Evolutionary conservation across 208 protist species (phyloP), one percentile per base, ranked within the genome.

Genomic region (Trypanosoma avium): DNA sequence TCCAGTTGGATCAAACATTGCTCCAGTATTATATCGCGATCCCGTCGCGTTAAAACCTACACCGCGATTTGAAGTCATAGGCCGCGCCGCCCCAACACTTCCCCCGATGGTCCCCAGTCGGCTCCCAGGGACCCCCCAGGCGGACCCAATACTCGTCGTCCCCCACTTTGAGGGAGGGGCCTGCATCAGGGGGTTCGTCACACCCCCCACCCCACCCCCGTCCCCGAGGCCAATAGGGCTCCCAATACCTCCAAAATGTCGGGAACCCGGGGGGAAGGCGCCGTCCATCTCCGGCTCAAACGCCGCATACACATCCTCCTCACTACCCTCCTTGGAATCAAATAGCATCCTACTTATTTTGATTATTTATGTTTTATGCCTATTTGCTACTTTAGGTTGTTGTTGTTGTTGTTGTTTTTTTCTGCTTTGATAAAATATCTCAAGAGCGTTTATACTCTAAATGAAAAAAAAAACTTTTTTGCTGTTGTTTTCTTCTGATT

Each of bases 1-100:
- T 0, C 76, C 76, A 4, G 88, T 81, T 12, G 89, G 90, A 64
- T 96, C 88, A 74, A 97, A 97, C 42, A 92, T 50, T 22, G 70
- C 74, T 17, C 62, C 73, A 19, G 68, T 65, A 52, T 65, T 61
- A 40, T 52, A 57, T 45, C 76, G 29, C n/a, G 54, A 15, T 6
- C 32, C 12, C 0, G 58, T 27, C 17, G 85, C 67, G 53, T 76
- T 92, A 70, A 96, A 98, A 46, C 94, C 94, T 0, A 94, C 88
- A 0, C 87, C 86, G n/a, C 90, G 79, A 75, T 97, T 95, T 6
- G 91, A 96, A 13, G 94, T 98, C 94, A 98, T 98, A 22, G 92
- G 91, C 0, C 94, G 84, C 10, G 88, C 83, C 21, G 65, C 54
- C 15, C 63, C 49, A 47, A 82, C 67, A 12, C 75, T 49, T 15